phyloP scores from a whole-genome alignment of 257 asterid genomes.

The Gentiana macrophylla region DNA sequence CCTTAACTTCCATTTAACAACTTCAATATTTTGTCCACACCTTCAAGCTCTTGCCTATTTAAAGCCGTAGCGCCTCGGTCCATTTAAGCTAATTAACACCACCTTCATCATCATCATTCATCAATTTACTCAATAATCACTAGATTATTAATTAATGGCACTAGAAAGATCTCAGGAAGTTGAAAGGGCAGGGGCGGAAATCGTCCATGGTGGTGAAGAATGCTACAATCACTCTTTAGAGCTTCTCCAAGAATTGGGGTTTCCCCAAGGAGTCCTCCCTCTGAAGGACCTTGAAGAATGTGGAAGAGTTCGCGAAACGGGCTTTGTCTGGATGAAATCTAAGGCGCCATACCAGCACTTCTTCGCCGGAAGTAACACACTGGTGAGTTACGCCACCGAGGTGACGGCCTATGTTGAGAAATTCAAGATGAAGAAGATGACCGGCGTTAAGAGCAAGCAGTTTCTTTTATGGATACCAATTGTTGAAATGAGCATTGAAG shows the following conservation, averaged over 20 bases:
- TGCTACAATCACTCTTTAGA: constrained; percentile 48
- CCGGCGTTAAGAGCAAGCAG: constrained; percentile 82
- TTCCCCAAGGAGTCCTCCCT: constrained; percentile 75
- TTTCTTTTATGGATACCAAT: constrained; percentile 88
- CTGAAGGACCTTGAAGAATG: constrained; percentile 84
- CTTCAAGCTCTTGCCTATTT: constrained; percentile 12
- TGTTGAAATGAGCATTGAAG: constrained; percentile 79
- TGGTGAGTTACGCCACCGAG: constrained; percentile 62
- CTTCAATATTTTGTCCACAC: constrained; percentile 5
- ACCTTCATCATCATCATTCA: too few relatives aligned
- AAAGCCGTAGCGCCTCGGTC: constrained; percentile 7
- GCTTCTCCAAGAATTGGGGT: constrained; percentile 63
- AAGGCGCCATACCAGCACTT: constrained; percentile 73
- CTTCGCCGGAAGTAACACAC: constrained; percentile 41
- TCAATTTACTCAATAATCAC: too few relatives aligned
- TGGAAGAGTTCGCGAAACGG: constrained; percentile 73
- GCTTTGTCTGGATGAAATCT: constrained; percentile 91
- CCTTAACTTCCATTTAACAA: constrained; percentile 43
- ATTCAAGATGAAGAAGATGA: constrained; percentile 88
- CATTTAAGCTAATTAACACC: not conserved
- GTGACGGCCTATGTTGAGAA: constrained; percentile 81
- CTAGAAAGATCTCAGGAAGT: constrained; percentile 23
- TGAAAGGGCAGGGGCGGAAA: constrained; percentile 53
- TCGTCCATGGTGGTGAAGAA: constrained; percentile 48
- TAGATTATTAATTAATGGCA: constrained; percentile 21